Conservation (phyloP, 441 rosid species). For the Macaranga tanarius region DNA sequence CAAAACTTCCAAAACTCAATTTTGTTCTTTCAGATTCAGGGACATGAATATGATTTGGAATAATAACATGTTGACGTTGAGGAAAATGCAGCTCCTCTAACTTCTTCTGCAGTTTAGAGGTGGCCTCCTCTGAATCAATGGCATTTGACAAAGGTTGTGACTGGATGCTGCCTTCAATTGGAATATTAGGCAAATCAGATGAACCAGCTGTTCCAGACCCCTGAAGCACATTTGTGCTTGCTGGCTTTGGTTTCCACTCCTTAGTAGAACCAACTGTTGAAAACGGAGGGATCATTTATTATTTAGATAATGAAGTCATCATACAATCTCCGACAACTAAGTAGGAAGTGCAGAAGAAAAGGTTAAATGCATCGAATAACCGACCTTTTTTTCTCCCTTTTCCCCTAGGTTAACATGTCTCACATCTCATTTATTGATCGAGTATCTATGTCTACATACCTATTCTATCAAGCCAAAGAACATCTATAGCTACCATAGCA, state of each 20-base stretch:
- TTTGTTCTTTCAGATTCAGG: constrained; percentile 90
- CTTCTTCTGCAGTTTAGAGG: constrained; percentile 67
- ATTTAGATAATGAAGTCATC: constrained; percentile 13
- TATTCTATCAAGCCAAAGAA: background rate
- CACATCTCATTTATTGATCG: background rate
- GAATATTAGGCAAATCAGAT: constrained; percentile 44
- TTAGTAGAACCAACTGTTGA: constrained; percentile 55
- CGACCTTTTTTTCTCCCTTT: background rate
- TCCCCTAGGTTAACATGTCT: background rate
- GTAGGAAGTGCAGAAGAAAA: background rate
- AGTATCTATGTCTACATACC: background rate
- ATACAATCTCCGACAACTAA: background rate
- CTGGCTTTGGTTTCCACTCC: constrained; percentile 95
- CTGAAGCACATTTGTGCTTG: constrained; percentile 47
- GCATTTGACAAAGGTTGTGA: constrained; percentile 37
- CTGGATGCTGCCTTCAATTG: constrained; percentile 46
- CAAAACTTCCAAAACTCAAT: constrained; percentile 94
- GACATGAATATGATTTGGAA: constrained; percentile 87
- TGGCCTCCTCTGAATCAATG: constrained; percentile 55
- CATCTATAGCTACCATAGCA: background rate
- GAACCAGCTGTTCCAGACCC: constrained; percentile 51
- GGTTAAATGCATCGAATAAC: background rate
- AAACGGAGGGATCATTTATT: constrained; percentile 26
- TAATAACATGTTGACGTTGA: constrained; percentile 81
- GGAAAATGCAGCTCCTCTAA: constrained; percentile 73